Evolutionary conservation across 2,329 filamentous ascomycete genomes (phyloP).

Genomic region (Xylaria sp.): DNA sequence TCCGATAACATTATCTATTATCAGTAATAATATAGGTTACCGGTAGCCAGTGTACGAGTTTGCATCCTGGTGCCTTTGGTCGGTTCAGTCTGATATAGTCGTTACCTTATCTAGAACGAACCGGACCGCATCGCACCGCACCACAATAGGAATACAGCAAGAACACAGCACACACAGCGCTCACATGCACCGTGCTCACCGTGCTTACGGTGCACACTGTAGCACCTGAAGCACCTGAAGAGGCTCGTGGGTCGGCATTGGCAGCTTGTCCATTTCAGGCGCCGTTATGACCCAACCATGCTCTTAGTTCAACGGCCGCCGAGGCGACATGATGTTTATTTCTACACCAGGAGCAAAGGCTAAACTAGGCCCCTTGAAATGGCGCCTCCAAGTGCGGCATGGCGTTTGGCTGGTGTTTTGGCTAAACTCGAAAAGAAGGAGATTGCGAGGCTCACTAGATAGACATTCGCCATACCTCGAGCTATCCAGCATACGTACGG

Average conservation of each 20-base stretch:
- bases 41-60: too few species aligned
- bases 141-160: neutral
- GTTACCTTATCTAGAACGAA: neutral
- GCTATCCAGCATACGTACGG: too few species aligned
- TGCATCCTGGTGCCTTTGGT: neutral
- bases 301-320: conserved; percentile 19
- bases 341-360: conserved; percentile 17
- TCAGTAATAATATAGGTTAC: too few species aligned
- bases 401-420: conserved; percentile 22
- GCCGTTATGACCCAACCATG: conserved; percentile 24
- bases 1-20: too few species aligned
- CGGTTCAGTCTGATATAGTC: neutral
- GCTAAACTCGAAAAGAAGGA: conserved; percentile 7
- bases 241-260: conserved; percentile 1
- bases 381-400: conserved; percentile 15
- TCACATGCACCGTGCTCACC: conserved; percentile 1
- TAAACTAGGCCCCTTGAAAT: conserved; percentile 16
- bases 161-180: neutral
- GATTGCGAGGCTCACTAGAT: conserved; percentile 19
- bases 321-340: neutral
- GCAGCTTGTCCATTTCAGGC: conserved; percentile 8
- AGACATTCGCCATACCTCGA: too few species aligned
- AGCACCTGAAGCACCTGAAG: conserved; percentile 2
- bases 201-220: neutral
- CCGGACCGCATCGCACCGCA: neutral